Percentiles rank a stretch among this genome's conserved stretches.
These are phyloP conservation scores for Vaccinium corymbosum DNA, from an alignment of 148 eudicot genomes.

Conservation along the genomic window DNA sequence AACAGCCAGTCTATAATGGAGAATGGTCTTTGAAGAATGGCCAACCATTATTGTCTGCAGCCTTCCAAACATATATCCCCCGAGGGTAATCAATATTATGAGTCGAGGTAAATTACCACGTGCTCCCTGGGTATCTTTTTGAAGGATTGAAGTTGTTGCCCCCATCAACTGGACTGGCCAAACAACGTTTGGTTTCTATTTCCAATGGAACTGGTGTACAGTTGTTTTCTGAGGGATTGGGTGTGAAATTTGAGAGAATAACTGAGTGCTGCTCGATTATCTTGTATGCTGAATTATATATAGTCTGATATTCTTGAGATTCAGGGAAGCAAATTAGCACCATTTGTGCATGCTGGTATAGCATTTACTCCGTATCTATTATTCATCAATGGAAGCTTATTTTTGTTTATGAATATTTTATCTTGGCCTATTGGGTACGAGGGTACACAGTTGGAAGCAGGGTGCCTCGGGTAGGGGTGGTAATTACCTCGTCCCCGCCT, in stretches of 20 bases:
- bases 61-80: not conserved
- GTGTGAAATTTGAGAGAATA: conserved; percentile 8
- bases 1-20: not conserved
- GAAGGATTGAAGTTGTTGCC: not conserved
- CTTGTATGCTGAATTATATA: not conserved
- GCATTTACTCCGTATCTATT: too few species aligned
- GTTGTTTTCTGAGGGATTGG: conserved; percentile 7
- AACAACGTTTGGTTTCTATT: not conserved
- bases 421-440: too few species aligned
- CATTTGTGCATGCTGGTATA: too few species aligned
- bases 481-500: too few species aligned
- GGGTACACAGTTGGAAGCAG: too few species aligned
- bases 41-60: not conserved
- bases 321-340: not conserved
- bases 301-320: not conserved
- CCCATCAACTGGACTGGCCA: conserved; percentile 4
- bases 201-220: not conserved
- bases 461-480: too few species aligned
- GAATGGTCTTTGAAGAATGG: not conserved
- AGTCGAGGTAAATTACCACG: not conserved
- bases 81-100: not conserved
- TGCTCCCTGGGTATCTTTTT: not conserved
- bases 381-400: too few species aligned
- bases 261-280: not conserved
- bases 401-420: too few species aligned